These are phyloP conservation scores for Globisporangium ultimum DNA, from an alignment of 352 stramenopile species.

Conservation along the genomic window DNA sequence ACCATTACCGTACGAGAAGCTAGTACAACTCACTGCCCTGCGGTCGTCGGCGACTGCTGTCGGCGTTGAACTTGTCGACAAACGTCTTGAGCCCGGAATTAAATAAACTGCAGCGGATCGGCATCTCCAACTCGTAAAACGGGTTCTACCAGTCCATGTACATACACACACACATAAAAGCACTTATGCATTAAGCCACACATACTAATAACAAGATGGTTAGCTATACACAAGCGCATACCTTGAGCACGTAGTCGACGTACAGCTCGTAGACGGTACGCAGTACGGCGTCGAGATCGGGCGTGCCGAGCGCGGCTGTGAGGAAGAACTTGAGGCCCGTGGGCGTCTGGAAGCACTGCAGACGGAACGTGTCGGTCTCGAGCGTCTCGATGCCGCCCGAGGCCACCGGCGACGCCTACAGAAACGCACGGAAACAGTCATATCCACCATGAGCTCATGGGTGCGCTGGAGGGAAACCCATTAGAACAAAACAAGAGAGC, in stretches of 20 bases:
- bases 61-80: conserved; percentile 84
- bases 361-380: conserved; percentile 89
- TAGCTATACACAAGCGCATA: conserved; percentile 12
- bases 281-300: conserved; percentile 81
- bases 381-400: conserved; percentile 90
- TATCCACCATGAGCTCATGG: not conserved
- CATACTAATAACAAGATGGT: too few relatives aligned
- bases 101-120: conserved; percentile 93
- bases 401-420: conserved; percentile 69
- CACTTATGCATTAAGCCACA: not conserved
- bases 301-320: conserved; percentile 82
- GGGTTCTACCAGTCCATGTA: conserved; percentile 65
- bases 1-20: not conserved
- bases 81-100: conserved; percentile 84
- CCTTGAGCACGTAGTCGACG: conserved; percentile 95
- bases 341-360: conserved; percentile 92
- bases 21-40: conserved; percentile 36
- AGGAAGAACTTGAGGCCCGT: conserved; percentile 95
- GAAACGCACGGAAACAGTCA: not conserved
- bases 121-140: conserved; percentile 95
- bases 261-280: conserved; percentile 93
- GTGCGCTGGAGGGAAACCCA: not conserved
- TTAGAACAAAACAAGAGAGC: conserved; percentile 2
- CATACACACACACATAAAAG: not conserved
- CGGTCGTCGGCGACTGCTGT: conserved; percentile 56